Evolutionary conservation across 352 stramenopile species (phyloP), one percentile per base, ranked within the genome.

Genomic region (Phytophthora citricola): DNA sequence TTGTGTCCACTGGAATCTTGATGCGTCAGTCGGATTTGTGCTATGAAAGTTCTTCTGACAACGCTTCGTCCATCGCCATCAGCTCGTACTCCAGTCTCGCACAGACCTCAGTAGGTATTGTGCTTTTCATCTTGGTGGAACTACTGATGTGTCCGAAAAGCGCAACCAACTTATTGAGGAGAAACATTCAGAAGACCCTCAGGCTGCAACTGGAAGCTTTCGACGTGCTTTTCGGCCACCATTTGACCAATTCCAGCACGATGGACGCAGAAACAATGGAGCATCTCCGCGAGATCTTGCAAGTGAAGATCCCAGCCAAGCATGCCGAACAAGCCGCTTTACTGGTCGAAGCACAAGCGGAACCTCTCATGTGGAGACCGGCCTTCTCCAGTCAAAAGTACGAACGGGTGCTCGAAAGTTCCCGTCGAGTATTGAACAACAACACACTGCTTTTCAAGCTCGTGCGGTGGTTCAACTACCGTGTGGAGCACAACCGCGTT

Each of bases 401-500:
- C 52, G 72, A 87, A 52, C 59, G 59, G 7, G 75, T 93, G 4
- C 70, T 93, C 7, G 75, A 91, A 26, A 81, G 60, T 22, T 91
- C 76, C 14, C 74, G 85, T 39, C 83, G 83, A 1, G 58, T 93
- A 34, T 71, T 93, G 12, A 91, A 87, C 72, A 90, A 90, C 78
- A 92, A 89, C 60, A 89, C 85, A 5, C 44, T 93, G 45, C 68
- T 93, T 0, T 93, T 79, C 54, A 93, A 93, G 55, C 69, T 93
- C 7, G 77, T 91, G 26, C 66, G 68, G 10, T 93, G 85, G 85
- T 91, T 88, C 47, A 76, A 77, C 43, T 87, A 80, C 57, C 79
- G 84, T 0, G 65, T 89, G 2, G 69, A 81, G 50, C 63, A 76
- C 41, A 66, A 87, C 14, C 81, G 78, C 39, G 54, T 83, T 14